Conservation (phyloP, 768 basidiomycete species). For the Butyriboletus loyo region DNA sequence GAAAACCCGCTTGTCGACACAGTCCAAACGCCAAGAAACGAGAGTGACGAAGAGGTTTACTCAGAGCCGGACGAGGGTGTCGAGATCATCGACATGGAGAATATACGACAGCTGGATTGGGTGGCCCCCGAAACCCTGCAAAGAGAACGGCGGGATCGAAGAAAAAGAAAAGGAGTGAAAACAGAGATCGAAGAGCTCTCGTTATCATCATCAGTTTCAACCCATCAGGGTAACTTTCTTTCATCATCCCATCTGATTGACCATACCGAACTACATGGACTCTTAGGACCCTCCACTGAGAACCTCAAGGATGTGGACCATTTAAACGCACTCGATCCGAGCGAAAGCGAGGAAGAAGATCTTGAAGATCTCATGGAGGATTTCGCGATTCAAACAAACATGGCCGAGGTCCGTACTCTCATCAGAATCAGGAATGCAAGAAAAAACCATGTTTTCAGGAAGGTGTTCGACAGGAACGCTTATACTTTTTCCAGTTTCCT, state of each 20-base stretch:
- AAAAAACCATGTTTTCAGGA: conserved; percentile 36
- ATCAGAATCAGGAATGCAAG: background rate
- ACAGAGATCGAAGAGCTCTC: conserved; percentile 46
- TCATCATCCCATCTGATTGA: background rate
- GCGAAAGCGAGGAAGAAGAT: conserved; percentile 76
- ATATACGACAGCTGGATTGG: conserved; percentile 77
- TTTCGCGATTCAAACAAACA: conserved; percentile 46
- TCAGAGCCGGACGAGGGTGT: conserved; percentile 88
- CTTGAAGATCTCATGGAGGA: conserved; percentile 75
- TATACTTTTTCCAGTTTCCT: conserved; percentile 93
- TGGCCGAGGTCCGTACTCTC: conserved; percentile 37
- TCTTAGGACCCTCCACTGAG: conserved; percentile 5
- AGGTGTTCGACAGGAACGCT: conserved; percentile 53
- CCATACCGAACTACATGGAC: background rate
- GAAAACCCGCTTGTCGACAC: conserved; percentile 26
- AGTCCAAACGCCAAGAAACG: conserved; percentile 27
- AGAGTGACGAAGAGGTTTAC: conserved; percentile 65
- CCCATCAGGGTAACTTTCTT: conserved; percentile 33
- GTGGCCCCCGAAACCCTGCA: conserved; percentile 79
- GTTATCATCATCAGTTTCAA: conserved; percentile 19
- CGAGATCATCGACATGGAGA: conserved; percentile 82
- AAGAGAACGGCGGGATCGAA: conserved; percentile 42
- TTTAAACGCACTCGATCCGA: conserved; percentile 64
- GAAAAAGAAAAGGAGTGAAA: conserved; percentile 34
- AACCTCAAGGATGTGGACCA: conserved; percentile 37